Percentiles rank a stretch among this genome's conserved stretches.
Evolutionary conservation across 2,329 filamentous ascomycete genomes (phyloP).

Genomic region (Scytalidium lignicola): DNA sequence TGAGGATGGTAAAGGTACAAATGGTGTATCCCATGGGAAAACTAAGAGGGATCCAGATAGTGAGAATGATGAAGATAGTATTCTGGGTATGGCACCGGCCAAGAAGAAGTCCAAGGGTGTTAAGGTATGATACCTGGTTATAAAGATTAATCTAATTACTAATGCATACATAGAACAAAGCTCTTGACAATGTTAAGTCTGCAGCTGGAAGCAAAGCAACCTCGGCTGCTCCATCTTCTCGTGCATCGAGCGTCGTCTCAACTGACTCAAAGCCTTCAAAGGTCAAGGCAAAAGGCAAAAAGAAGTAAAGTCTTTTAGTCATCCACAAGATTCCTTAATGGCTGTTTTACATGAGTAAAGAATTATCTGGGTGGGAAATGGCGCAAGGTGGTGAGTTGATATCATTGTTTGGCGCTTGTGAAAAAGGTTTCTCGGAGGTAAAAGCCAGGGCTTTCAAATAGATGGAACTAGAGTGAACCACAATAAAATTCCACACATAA

Average conservation of each 20-base stretch:
- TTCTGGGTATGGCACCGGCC: slow-evolving; percentile 63
- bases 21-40: slow-evolving; percentile 56
- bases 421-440: not conserved
- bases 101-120: slow-evolving; percentile 94
- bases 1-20: slow-evolving; percentile 55
- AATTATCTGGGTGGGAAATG: slow-evolving; percentile 12
- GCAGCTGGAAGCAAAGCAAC: slow-evolving; percentile 63
- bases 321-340: slow-evolving; percentile 32
- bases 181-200: slow-evolving; percentile 81
- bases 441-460: not conserved
- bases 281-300: slow-evolving; percentile 33
- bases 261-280: slow-evolving; percentile 52
- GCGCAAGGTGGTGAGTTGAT: slow-evolving; percentile 12
- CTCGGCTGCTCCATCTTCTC: slow-evolving; percentile 66
- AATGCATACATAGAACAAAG: slow-evolving; percentile 68
- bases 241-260: slow-evolving; percentile 84
- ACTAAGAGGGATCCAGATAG: slow-evolving; percentile 75
- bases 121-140: slow-evolving; percentile 44
- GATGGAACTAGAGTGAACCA: not conserved
- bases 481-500: not conserved
- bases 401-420: slow-evolving; percentile 16
- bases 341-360: slow-evolving; percentile 14
- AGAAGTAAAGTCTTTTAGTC: slow-evolving; percentile 47
- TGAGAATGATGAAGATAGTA: slow-evolving; percentile 76
- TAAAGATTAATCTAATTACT: slow-evolving; percentile 10